Conservation (phyloP, 257 asterid genomes). For the Nicotiana sylvestris region DNA sequence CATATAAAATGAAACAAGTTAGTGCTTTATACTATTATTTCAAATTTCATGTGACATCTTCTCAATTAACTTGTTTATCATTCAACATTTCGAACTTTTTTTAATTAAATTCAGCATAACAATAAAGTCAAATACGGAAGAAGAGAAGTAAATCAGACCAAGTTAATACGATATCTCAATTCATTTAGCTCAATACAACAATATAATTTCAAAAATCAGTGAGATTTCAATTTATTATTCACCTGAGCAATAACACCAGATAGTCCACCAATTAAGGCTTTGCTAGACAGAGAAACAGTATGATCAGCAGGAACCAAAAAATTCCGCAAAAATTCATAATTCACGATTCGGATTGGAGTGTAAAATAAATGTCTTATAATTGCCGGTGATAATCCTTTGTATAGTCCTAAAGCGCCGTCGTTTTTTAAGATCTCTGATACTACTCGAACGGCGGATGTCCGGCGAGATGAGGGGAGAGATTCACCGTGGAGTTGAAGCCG, state of each 20-base stretch:
- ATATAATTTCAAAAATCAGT: not conserved
- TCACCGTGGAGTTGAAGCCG: slow-evolving; percentile 80
- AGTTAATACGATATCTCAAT: not conserved
- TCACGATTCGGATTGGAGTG: slow-evolving; percentile 75
- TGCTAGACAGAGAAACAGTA: slow-evolving; percentile 42
- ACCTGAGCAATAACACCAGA: slow-evolving; percentile 96
- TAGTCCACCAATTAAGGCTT: slow-evolving; percentile 64
- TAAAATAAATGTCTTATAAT: slow-evolving; percentile 62
- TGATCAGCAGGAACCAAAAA: slow-evolving; percentile 28
- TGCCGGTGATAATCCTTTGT: slow-evolving; percentile 70
- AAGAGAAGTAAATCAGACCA: not conserved
- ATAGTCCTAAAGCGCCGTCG: slow-evolving; percentile 66
- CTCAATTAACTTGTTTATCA: not conserved
- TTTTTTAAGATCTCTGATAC: slow-evolving; percentile 39
- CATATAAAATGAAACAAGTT: not conserved
- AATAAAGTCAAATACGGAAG: not conserved
- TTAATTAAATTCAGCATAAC: not conserved
- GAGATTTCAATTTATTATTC: not conserved
- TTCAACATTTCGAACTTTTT: not conserved
- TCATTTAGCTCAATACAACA: not conserved
- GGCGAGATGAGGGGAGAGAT: slow-evolving; percentile 31
- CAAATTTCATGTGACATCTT: not conserved
- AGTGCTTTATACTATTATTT: not conserved
- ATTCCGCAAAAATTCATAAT: slow-evolving; percentile 66
- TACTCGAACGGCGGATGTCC: slow-evolving; percentile 40